Evolutionary conservation across 495 filamentous ascomycete genomes (phyloP), one percentile per base, ranked within the genome.

Genomic region (Penicillium mononematosum): DNA sequence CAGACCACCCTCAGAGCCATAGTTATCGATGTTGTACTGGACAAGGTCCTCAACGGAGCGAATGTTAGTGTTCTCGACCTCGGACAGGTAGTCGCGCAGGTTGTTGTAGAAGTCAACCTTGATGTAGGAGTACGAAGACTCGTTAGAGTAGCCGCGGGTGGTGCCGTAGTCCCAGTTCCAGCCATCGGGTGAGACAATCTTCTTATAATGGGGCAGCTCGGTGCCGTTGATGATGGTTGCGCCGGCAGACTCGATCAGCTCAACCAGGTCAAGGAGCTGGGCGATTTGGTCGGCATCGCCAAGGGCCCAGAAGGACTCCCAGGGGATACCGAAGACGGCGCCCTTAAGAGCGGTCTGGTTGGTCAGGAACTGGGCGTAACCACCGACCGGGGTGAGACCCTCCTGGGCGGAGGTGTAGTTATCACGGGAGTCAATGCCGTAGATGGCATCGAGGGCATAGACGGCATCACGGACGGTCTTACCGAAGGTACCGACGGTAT

Each of bases 21-120:
- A 74, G 64, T 89, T 86, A 55, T 81, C 80, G 58, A 74, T 75
- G 67, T 91, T 90, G 73, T 85, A 89, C 66, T 78, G 65, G 31
- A 90, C 78, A 22, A 91, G 77, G 60, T 90, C 88, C 59, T 84
- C 85, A 6, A 91, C 75, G 5, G 78, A 79, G 25, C 77, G 77
- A 58, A 91, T 82, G 25, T 78, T 68, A 34, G 84, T 89, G 68
- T 87, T 87, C 17, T 76, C 64, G 5, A 91, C 76, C 58, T 86
- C 83, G 32, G 83, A 69, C 10, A 91, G 79, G 60, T 91, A 91
- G 19, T 71, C 67, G 42, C 72, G 71, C 60, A 91, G 83, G 72
- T 88, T 83, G 72, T 89, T 89, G 75, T 90, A 90, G 66, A 90
- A 89, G 59, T 91, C 88, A 8, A 85, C 83, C 65, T 89, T 90